A percentile compares a stretch with the other conserved stretches of the same genome.
phyloP scores from a whole-genome alignment of 441 rosid genomes.

The Gossypium schwendimanii region DNA sequence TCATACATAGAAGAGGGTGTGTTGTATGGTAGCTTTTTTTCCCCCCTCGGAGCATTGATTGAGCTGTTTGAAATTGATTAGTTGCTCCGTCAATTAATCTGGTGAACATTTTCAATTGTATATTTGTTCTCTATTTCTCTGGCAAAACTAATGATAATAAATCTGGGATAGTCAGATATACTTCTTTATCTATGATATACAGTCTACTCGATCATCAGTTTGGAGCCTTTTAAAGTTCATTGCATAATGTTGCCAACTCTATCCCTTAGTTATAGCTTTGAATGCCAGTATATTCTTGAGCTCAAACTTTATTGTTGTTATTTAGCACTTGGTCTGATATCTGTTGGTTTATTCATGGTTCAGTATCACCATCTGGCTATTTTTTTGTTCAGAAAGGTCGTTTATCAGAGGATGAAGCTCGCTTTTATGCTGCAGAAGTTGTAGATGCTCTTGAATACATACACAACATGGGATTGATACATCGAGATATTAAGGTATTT shows the following conservation, averaged over 20 bases:
- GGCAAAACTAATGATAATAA: not conserved
- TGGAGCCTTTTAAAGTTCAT: not conserved
- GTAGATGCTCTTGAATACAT: slow-evolving; percentile 97
- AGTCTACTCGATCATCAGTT: not conserved
- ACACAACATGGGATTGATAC: slow-evolving; percentile 87
- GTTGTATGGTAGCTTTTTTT: not conserved
- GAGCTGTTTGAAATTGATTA: not conserved
- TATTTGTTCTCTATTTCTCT: not conserved
- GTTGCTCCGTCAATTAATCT: not conserved
- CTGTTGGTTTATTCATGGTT: not conserved
- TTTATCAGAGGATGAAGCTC: slow-evolving; percentile 85
- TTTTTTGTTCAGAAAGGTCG: slow-evolving; percentile 59
- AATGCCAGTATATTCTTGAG: not conserved
- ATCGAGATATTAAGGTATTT: slow-evolving; percentile 91
- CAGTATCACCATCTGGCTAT: slow-evolving; percentile 1
- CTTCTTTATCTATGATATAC: not conserved
- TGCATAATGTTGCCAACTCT: not conserved
- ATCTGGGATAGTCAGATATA: not conserved
- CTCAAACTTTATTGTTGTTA: not conserved
- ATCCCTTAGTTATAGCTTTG: not conserved
- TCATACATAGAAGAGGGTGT: not conserved
- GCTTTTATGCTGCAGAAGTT: slow-evolving; percentile 91
- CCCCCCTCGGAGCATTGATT: not conserved
- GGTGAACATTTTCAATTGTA: not conserved
- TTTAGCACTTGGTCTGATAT: not conserved